Percentiles rank a stretch among this genome's conserved stretches.
phyloP scores from a whole-genome alignment of 2,329 filamentous ascomycete genomes.

The Gnomoniopsis smithogilvyi region DNA sequence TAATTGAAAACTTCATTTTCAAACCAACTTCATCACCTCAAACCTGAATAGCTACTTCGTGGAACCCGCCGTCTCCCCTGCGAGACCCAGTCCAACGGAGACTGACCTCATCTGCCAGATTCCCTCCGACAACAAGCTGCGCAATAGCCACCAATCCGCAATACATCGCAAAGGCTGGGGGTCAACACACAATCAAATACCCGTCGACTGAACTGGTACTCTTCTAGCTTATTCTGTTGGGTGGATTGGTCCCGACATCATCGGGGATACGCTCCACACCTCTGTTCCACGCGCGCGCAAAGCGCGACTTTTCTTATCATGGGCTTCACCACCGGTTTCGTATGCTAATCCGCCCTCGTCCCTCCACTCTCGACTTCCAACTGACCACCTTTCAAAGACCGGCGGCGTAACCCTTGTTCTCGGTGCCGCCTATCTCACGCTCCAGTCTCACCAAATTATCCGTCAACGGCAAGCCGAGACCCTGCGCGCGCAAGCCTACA shows the following conservation, averaged over 20 bases:
- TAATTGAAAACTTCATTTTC: too few relatives aligned
- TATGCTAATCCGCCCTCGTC: slow-evolving; percentile 41
- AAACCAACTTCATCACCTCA: not conserved
- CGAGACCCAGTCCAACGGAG: not conserved
- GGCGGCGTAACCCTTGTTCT: slow-evolving; percentile 75
- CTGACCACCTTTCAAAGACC: slow-evolving; percentile 44
- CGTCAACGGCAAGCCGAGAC: slow-evolving; percentile 56
- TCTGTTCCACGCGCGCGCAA: not conserved
- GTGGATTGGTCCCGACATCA: not conserved
- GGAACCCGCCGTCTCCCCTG: not conserved
- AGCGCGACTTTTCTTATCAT: slow-evolving; percentile 39
- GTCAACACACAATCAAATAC: not conserved
- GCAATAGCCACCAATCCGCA: not conserved
- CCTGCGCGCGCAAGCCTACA: slow-evolving; percentile 54
- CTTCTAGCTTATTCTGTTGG: not conserved
- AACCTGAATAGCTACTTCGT: not conserved
- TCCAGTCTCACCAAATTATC: slow-evolving; percentile 67
- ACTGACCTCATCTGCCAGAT: slow-evolving; percentile 13
- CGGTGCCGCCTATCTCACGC: slow-evolving; percentile 67
- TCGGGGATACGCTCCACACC: slow-evolving; percentile 23
- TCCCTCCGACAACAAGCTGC: not conserved
- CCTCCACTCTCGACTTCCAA: not conserved
- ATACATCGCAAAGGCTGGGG: not conserved
- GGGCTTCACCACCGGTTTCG: slow-evolving; percentile 74
- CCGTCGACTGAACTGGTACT: not conserved